phyloP scores from a whole-genome alignment of 208 protist species.

The Lotmaria passim region DNA sequence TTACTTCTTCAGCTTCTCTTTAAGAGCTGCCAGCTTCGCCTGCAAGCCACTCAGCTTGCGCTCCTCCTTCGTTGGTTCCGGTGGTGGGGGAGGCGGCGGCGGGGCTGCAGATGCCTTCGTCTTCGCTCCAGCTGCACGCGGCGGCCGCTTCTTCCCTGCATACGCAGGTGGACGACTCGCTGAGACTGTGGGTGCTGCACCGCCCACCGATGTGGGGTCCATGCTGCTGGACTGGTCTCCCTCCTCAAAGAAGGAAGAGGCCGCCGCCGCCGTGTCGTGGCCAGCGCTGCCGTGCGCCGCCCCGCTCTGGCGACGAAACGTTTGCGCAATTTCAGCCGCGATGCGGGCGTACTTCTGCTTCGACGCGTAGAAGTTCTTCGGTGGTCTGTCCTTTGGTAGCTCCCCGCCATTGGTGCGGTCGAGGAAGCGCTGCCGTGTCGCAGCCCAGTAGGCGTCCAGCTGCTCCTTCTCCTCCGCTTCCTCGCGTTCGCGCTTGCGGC shows the following conservation, averaged over 20 bases:
- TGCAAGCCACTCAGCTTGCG: constrained; percentile 83
- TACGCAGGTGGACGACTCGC: neutral
- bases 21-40: constrained; percentile 78
- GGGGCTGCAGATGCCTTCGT: constrained; percentile 9
- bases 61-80: constrained; percentile 76
- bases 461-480: constrained; percentile 55
- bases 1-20: constrained; percentile 80
- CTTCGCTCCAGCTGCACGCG: constrained; percentile 14
- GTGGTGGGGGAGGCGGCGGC: constrained; percentile 41
- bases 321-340: constrained; percentile 68
- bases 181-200: neutral
- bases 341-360: constrained; percentile 63
- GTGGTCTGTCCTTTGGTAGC: constrained; percentile 43
- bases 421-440: constrained; percentile 43
- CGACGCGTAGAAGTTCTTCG: constrained; percentile 67
- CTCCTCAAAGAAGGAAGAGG: neutral
- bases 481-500: constrained; percentile 70
- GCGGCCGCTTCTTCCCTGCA: constrained; percentile 16
- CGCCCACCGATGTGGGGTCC: neutral
- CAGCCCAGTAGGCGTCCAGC: constrained; percentile 40
- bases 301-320: constrained; percentile 36
- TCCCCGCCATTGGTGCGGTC: constrained; percentile 58
- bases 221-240: neutral
- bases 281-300: neutral
- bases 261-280: neutral